Evolutionary conservation across 257 asterid genomes (phyloP), one percentile per base, ranked within the genome.

Genomic region (Mitragyna speciosa): DNA sequence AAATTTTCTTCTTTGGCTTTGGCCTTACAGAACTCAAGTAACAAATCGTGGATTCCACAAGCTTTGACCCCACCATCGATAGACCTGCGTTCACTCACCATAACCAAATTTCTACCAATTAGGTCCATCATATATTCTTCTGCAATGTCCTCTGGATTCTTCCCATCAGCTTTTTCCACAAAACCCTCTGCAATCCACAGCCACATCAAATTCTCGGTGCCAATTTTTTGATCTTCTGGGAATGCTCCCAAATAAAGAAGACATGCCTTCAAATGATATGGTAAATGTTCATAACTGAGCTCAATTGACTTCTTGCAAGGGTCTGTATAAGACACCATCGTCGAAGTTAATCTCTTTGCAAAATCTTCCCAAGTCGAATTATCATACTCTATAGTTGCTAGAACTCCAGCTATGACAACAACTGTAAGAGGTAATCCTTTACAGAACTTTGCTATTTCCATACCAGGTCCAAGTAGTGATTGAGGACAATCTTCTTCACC

Each of bases 131-230:
- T 1, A 48, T 10, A 48, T 48, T 48, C 52, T 48, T 48, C 52
- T 48, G 52, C 52, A 9, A 56, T 9, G 12, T 58, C 33, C 69
- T 75, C 78, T 49, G 36, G 14, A 26, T 30, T 56, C 30, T 17
- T 56, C 1, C 12, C 10, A 11, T 4, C 24, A 4, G 56, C 7
- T 7, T 36, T 56, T 6, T 41, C 54, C 2, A 75, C 12, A 22
- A 75, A 75, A 2, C 78, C 70, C 58, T 75, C 78, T 30, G 78
- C 70, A 24, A 75, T 36, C 78, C 78, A 75, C 7, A 75, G 39
- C 12, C 12, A 33, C 36, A 11, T 20, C 70, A 75, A 75, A 6
- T 22, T 75, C 33, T 58, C 22, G 17, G 30, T 47, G 7, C 7
- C 19, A 33, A 75, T 56, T 1, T 33, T 2, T 31, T 0, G 15